These are phyloP conservation scores for Diplosphaera chodatii DNA, from an alignment of 139 green algal genomes.

Conservation along the genomic window DNA sequence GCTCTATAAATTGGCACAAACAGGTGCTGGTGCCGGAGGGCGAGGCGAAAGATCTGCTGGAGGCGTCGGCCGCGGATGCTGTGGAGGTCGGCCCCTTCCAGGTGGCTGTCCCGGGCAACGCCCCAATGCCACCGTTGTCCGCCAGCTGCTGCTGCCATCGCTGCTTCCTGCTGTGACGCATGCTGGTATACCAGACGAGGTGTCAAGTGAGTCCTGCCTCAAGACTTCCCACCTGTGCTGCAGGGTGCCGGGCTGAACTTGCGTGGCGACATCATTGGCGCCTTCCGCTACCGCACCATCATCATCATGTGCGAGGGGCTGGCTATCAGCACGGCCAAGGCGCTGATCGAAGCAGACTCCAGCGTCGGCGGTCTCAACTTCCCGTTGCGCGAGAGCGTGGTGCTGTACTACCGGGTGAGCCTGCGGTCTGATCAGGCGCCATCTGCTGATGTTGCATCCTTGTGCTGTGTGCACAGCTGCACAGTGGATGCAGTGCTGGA, in stretches of 20 bases:
- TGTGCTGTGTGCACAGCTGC: not conserved
- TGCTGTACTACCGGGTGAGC: constrained; percentile 74
- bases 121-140: no score
- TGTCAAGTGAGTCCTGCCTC: no score
- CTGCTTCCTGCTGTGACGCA: no score
- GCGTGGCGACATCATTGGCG: constrained; percentile 32
- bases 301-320: constrained; percentile 50
- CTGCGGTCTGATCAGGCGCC: no score
- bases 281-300: constrained; percentile 64
- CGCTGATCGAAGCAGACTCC: constrained; percentile 51
- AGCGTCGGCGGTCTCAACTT: constrained; percentile 48
- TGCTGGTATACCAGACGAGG: no score
- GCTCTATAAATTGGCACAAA: not conserved
- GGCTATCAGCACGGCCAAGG: constrained; percentile 56
- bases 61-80: constrained; percentile 34
- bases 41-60: constrained; percentile 56
- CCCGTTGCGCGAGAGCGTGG: constrained; percentile 41
- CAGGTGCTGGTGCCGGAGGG: constrained; percentile 50
- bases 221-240: no score
- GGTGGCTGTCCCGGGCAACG: no score
- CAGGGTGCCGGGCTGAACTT: constrained; percentile 58
- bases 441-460: not conserved
- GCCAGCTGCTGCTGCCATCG: no score
- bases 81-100: constrained; percentile 67
- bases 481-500: no score